These are phyloP conservation scores for Ploettnerulaceae sp. DNA, from an alignment of 2,329 filamentous ascomycete species.

Conservation along the genomic window DNA sequence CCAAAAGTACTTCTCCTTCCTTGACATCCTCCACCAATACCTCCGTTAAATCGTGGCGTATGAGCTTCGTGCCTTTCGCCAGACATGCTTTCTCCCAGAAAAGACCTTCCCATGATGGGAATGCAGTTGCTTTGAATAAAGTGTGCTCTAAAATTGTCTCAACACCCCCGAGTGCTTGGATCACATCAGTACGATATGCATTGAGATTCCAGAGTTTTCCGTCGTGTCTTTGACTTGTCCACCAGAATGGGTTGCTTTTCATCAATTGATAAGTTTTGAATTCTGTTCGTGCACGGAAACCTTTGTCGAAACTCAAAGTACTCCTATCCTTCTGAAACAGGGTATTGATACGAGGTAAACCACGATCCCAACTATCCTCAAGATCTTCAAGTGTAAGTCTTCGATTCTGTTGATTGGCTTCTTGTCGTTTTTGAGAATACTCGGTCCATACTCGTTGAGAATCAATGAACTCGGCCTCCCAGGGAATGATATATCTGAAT, in stretches of 20 bases:
- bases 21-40: no score
- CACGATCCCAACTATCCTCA: slow-evolving; percentile 97
- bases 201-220: slow-evolving; percentile 98
- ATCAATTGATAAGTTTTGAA: slow-evolving; percentile 99
- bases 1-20: no score
- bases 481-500: slow-evolving; percentile 98
- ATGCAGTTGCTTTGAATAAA: slow-evolving; percentile 92
- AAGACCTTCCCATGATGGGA: slow-evolving; percentile 93
- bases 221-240: slow-evolving; percentile 95
- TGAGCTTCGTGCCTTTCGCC: no score
- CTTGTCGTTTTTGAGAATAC: slow-evolving; percentile 94
- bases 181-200: slow-evolving; percentile 92
- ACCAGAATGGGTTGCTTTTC: slow-evolving; percentile 99
- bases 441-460: slow-evolving; percentile 99
- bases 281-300: slow-evolving; percentile 89
- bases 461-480: slow-evolving; percentile 98
- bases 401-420: slow-evolving; percentile 96
- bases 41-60: no score
- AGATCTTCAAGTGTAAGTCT: slow-evolving; percentile 91
- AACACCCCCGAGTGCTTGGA: slow-evolving; percentile 83
- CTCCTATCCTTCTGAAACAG: slow-evolving; percentile 98
- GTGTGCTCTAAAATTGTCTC: slow-evolving; percentile 98
- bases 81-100: no score
- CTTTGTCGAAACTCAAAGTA: slow-evolving; percentile 96
- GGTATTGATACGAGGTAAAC: slow-evolving; percentile 95